phyloP scores from a whole-genome alignment of 441 rosid species.

The Pelargonium cotyledonis region DNA sequence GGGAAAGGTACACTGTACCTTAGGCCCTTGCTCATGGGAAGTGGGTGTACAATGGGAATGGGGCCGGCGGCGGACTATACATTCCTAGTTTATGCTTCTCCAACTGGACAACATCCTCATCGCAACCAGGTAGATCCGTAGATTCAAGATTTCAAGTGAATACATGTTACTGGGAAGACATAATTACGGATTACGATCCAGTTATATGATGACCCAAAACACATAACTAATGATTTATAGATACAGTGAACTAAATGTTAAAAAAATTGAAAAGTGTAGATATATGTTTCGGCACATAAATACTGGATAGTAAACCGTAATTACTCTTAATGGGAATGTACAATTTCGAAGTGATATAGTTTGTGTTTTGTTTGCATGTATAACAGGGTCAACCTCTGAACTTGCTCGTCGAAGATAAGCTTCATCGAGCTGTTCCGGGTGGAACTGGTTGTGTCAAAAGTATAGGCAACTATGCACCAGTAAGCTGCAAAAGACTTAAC shows the following conservation, averaged over 20 bases:
- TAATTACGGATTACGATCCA: too few relatives aligned
- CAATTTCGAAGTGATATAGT: neutral
- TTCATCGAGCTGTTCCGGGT: neutral
- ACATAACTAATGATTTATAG: too few relatives aligned
- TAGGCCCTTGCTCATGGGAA: neutral
- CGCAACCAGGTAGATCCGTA: neutral
- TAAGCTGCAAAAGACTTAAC: neutral
- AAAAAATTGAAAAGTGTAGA: too few relatives aligned
- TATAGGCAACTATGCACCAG: neutral
- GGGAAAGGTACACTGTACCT: neutral
- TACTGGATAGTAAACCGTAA: too few relatives aligned
- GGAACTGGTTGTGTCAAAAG: conserved; percentile 4
- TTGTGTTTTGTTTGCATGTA: neutral
- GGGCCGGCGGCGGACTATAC: neutral
- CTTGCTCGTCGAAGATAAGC: neutral
- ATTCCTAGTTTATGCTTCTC: neutral
- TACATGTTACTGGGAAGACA: neutral
- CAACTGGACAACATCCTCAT: neutral
- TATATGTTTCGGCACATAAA: too few relatives aligned
- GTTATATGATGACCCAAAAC: too few relatives aligned
- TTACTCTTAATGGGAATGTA: too few relatives aligned
- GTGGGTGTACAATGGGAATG: neutral
- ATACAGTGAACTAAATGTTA: too few relatives aligned
- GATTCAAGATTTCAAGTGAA: neutral
- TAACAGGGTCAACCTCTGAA: neutral